Conservation (phyloP, 2,329 filamentous ascomycete genomes). For the Leptosphaerulina australis region DNA sequence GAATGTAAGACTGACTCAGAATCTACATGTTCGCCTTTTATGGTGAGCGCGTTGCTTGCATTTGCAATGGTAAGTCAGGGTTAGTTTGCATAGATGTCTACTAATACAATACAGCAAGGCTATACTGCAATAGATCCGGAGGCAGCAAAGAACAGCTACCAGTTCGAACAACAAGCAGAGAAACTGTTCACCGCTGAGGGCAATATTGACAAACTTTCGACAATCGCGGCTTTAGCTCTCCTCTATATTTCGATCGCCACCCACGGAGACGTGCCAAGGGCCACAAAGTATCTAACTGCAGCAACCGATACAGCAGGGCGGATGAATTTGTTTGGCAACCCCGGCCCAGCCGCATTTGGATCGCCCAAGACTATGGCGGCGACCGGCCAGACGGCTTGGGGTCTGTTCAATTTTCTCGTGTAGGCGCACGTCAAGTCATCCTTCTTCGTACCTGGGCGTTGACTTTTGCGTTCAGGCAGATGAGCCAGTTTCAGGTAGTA, state of each 20-base stretch:
- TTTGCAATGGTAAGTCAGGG: conserved; percentile 13
- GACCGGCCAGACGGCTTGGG: conserved; percentile 18
- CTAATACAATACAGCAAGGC: conserved; percentile 9
- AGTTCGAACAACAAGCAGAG: conserved; percentile 19
- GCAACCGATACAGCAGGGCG: conserved; percentile 11
- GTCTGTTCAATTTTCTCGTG: conserved; percentile 21
- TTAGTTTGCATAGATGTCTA: background rate
- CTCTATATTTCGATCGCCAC: conserved; percentile 14
- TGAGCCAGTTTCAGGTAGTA: conserved; percentile 16
- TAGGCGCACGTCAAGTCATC: conserved; percentile 2
- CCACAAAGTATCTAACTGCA: conserved; percentile 10
- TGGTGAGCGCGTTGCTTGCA: conserved; percentile 17
- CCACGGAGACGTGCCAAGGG: conserved; percentile 18
- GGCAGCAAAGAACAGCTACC: conserved; percentile 10
- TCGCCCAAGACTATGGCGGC: conserved; percentile 11
- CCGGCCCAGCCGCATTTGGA: conserved; percentile 6
- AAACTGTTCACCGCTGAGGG: conserved; percentile 16
- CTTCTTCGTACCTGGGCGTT: background rate
- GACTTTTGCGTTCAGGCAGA: conserved; percentile 16
- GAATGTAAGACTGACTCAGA: conserved; percentile 6
- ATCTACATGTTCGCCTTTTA: conserved; percentile 15
- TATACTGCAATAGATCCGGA: conserved; percentile 12
- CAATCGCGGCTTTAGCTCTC: conserved; percentile 13
- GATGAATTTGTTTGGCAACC: conserved; percentile 15
- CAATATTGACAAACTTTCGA: conserved; percentile 4